Percentiles rank a stretch among this genome's conserved stretches.
Conservation (phyloP, 1,139 yeast genomes). For the Kurtzmaniella quercitrusa region DNA sequence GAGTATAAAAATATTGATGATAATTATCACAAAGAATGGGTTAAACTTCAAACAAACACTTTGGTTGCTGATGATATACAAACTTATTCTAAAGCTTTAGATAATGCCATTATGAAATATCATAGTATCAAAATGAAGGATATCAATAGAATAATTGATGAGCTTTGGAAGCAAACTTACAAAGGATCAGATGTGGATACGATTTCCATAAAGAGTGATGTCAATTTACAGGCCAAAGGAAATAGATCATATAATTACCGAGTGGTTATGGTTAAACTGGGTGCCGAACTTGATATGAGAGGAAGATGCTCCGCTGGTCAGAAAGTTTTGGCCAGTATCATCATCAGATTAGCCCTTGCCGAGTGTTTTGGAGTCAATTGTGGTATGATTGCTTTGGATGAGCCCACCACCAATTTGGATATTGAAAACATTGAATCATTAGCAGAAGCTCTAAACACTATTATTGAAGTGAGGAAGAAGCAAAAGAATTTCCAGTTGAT, state of each 20-base stretch:
- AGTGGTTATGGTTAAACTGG: constrained; percentile 92
- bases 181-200: constrained; percentile 95
- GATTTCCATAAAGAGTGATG: constrained; percentile 80
- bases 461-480: constrained; percentile 67
- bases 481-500: constrained; percentile 92
- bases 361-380: constrained; percentile 95
- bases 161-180: constrained; percentile 90
- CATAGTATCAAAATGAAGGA: constrained; percentile 92
- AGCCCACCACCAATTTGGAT: constrained; percentile 96
- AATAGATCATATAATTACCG: constrained; percentile 84
- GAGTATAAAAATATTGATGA: constrained; percentile 70
- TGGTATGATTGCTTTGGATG: constrained; percentile 94
- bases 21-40: constrained; percentile 65
- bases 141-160: constrained; percentile 82
- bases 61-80: constrained; percentile 82
- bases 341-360: constrained; percentile 86
- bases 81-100: constrained; percentile 81
- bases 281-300: constrained; percentile 92
- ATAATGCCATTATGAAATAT: constrained; percentile 89
- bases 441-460: constrained; percentile 72
- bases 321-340: constrained; percentile 87
- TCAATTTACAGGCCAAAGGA: constrained; percentile 52
- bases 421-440: constrained; percentile 83
- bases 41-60: constrained; percentile 70
- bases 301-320: constrained; percentile 99